Base-by-base conservation (phyloP, 2,329 filamentous ascomycete genomes). In the Nemania sp. region DNA sequence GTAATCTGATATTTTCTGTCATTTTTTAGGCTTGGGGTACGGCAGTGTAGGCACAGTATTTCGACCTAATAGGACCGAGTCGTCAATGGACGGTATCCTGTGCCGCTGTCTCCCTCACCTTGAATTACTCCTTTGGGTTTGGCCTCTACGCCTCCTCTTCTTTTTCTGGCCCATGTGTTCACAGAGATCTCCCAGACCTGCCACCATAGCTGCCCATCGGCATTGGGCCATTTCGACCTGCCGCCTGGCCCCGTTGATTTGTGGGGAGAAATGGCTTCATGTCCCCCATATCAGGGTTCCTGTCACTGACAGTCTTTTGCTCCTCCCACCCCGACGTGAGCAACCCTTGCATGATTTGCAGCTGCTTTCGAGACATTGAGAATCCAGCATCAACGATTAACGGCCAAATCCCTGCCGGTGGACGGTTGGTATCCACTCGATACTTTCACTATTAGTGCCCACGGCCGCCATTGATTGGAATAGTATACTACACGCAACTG, bases 331-430 rank as follows among this genome's bases (percentile, higher is more conserved):
- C 54, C 55, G 51, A 62, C 60, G 71, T 70, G 71, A 71, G 49
- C 53, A n/a, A 76, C 70, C 74, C 75, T 76, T 76, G 75, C 74
- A 77, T 77, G 73, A 74, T 75, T 75, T 77, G 70, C 74, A 75
- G 70, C 66, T 67, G 65, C 64, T 51, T 73, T 69, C 70, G 67
- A 76, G 73, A 76, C 75, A 76, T 73, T 74, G 65, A 62, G 66
- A 71, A 71, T 66, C 74, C 70, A 47, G 73, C 70, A 74, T 74
- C 70, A 56, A 56, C 32, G 38, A 67, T 74, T 70, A 77, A 77
- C 75, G 75, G 73, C 74, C 72, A 62, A 64, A 77, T 76, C 75
- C 75, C 75, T 77, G 75, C 68, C 47, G 64, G 56, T 65, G 64
- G 67, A 72, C 62, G 53, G 64, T 62, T 43, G 60, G 68, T 70